These are phyloP conservation scores for Tetrastigma voinierianum DNA, from an alignment of 164 flowering plant species.

Conservation along the genomic window DNA sequence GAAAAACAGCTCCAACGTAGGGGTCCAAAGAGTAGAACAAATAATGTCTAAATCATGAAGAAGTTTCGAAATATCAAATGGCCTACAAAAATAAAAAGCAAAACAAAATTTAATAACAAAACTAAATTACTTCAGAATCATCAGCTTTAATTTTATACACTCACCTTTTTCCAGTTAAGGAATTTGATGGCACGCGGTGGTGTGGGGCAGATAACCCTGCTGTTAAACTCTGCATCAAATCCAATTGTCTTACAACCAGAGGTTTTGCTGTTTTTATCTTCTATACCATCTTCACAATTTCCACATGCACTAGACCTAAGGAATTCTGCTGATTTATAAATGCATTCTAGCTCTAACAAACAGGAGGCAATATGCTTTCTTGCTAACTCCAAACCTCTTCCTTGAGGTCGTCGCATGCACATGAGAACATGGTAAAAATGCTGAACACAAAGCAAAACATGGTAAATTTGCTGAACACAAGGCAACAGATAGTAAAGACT, in stretches of 20 bases:
- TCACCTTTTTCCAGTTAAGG: slow-evolving; percentile 87
- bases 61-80: slow-evolving; percentile 77
- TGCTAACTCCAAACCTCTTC: slow-evolving; percentile 88
- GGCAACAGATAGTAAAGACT: background rate
- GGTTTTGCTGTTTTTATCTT: slow-evolving; percentile 77
- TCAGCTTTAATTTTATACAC: slow-evolving; percentile 6
- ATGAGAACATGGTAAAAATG: slow-evolving; percentile 80
- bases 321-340: slow-evolving; percentile 54
- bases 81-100: slow-evolving; percentile 53
- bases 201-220: slow-evolving; percentile 80
- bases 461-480: slow-evolving; percentile 2
- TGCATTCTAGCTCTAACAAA: slow-evolving; percentile 59
- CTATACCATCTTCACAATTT: slow-evolving; percentile 32
- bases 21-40: slow-evolving; percentile 65
- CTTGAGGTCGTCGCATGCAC: slow-evolving; percentile 85
- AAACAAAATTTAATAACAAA: background rate
- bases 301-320: slow-evolving; percentile 42
- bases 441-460: slow-evolving; percentile 44
- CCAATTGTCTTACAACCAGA: slow-evolving; percentile 89
- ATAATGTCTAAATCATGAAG: slow-evolving; percentile 73
- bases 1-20: slow-evolving; percentile 62
- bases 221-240: slow-evolving; percentile 79
- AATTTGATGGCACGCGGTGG: slow-evolving; percentile 87
- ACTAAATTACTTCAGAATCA: background rate
- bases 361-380: slow-evolving; percentile 85